These are phyloP conservation scores for Penicillium cataractarum DNA, from an alignment of 495 filamentous ascomycete genomes.

Conservation along the genomic window DNA sequence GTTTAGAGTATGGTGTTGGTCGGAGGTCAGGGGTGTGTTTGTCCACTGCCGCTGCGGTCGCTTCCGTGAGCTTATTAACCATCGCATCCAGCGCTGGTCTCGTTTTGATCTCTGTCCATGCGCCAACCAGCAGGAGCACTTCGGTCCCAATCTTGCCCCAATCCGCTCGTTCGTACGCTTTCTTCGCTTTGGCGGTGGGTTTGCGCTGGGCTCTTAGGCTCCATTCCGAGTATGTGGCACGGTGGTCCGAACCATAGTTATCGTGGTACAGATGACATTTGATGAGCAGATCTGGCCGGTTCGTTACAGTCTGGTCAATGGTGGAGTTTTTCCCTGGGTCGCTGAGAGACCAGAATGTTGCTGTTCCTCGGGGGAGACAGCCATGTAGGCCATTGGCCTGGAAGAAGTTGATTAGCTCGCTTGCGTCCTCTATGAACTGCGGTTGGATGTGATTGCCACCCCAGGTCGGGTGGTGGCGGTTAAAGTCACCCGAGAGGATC, in stretches of 20 bases:
- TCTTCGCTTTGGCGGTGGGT: conserved; percentile 15
- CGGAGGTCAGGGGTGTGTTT: neutral
- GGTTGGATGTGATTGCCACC: conserved; percentile 19
- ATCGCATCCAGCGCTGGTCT: neutral
- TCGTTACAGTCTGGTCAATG: conserved; percentile 24
- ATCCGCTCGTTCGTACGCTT: conserved; percentile 29
- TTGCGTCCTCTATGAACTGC: conserved; percentile 23
- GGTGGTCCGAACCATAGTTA: conserved; percentile 24
- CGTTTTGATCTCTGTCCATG: conserved; percentile 16
- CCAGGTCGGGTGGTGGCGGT: conserved; percentile 29
- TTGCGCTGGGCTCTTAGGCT: conserved; percentile 15
- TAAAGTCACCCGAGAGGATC: conserved; percentile 31
- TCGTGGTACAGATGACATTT: conserved; percentile 28
- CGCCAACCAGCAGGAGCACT: conserved; percentile 12
- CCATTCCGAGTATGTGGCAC: conserved; percentile 29
- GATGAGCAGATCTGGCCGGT: conserved; percentile 19
- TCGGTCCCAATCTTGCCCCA: conserved; percentile 26
- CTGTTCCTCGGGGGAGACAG: too few species aligned
- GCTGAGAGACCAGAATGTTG: conserved; percentile 25
- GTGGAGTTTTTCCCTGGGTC: conserved; percentile 23
- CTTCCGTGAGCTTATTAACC: neutral
- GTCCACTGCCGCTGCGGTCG: too few species aligned
- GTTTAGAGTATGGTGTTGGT: conserved; percentile 22
- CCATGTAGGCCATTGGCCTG: conserved; percentile 16
- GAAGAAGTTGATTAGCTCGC: conserved; percentile 28